phyloP scores from a whole-genome alignment of 2,329 filamentous ascomycete species.

The Colletotrichum melonis region DNA sequence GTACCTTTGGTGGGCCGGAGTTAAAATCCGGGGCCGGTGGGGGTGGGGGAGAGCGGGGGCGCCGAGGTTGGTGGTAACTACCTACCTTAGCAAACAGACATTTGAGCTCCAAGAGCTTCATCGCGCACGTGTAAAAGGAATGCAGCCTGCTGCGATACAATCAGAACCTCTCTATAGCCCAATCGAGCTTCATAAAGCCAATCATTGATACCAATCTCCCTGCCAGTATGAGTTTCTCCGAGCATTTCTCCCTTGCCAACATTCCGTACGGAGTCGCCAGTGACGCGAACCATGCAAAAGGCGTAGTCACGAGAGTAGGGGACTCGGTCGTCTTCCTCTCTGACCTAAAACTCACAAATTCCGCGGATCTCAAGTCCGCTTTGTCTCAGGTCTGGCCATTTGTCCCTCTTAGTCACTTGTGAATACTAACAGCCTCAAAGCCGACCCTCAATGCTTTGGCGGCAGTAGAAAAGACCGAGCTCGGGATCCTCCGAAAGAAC shows the following conservation, averaged over 20 bases:
- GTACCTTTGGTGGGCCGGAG: not conserved
- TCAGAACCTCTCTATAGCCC: not conserved
- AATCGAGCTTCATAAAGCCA: not conserved
- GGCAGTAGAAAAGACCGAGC: constrained; percentile 51
- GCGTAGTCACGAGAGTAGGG: constrained; percentile 61
- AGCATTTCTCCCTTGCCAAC: constrained; percentile 64
- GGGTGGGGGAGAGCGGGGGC: constrained; percentile 14
- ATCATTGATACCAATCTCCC: not conserved
- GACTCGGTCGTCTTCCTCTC: constrained; percentile 64
- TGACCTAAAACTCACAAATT: constrained; percentile 47
- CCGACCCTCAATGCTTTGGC: constrained; percentile 61
- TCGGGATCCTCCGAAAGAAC: constrained; percentile 51
- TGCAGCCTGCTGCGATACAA: not conserved
- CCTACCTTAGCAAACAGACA: not conserved
- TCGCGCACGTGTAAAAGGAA: constrained; percentile 2
- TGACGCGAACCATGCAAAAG: constrained; percentile 45
- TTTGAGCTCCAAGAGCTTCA: not conserved
- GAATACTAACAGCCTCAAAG: constrained; percentile 44
- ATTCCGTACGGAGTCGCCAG: constrained; percentile 66
- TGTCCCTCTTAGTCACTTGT: constrained; percentile 33
- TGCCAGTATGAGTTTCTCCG: constrained; percentile 44
- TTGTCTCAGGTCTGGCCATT: not conserved
- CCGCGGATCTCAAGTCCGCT: constrained; percentile 7
- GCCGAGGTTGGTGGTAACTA: not conserved
- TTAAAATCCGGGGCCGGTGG: constrained; percentile 16